A percentile compares a stretch with the other conserved stretches of the same genome.
Conservation (phyloP, 192 early-diverging fungal species). For the Linnemannia exigua region DNA sequence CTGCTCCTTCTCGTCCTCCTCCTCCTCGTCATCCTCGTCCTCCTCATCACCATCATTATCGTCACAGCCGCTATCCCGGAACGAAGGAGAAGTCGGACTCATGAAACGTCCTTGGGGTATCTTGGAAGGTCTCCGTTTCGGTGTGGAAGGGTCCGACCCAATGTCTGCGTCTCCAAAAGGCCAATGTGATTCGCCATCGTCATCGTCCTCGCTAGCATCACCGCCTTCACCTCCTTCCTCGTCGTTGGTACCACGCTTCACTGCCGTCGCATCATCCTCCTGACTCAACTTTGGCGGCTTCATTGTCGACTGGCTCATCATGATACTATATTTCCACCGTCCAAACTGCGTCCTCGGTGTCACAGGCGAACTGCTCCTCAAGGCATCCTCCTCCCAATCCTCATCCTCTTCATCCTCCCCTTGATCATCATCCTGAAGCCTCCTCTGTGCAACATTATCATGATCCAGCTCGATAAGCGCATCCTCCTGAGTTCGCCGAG, state of each 20-base stretch:
- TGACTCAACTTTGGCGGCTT: conserved; percentile 12
- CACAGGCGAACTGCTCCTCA: neutral
- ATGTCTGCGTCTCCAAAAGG: neutral
- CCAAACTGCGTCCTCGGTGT: conserved; percentile 21
- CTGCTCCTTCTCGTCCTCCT: neutral
- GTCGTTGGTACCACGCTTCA: neutral
- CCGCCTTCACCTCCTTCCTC: neutral
- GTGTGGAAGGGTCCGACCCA: neutral
- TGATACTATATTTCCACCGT: conserved; percentile 30
- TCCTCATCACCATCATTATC: neutral
- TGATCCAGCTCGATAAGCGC: neutral
- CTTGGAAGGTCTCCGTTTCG: neutral
- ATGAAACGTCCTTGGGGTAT: neutral
- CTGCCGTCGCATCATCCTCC: neutral
- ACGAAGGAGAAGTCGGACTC: neutral
- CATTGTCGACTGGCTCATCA: conserved; percentile 28
- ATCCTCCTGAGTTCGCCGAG: neutral
- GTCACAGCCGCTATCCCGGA: neutral
- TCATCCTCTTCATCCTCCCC: neutral
- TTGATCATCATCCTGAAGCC: neutral
- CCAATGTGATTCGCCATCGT: neutral
- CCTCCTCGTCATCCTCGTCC: neutral
- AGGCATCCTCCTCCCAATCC: neutral
- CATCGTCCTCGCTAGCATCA: neutral
- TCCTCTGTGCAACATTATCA: neutral